These are phyloP conservation scores for Plasmodium gonderi DNA, from an alignment of 169 alveolate genomes.

Conservation along the genomic window DNA sequence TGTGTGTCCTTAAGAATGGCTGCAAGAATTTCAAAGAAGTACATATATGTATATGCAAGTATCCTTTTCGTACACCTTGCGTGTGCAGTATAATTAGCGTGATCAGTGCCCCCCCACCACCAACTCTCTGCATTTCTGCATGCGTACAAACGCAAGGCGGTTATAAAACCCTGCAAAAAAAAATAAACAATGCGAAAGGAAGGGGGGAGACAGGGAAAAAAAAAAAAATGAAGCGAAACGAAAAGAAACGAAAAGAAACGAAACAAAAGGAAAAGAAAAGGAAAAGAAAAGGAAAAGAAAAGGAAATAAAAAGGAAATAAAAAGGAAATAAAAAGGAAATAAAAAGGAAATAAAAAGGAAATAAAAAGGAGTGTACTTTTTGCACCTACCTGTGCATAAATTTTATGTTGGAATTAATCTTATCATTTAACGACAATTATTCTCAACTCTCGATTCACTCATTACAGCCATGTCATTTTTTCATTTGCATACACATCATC, in stretches of 20 bases:
- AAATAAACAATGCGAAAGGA: neutral
- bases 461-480: neutral
- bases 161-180: neutral
- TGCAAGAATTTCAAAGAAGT: neutral
- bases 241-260: neutral
- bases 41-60: neutral
- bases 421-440: neutral
- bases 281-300: neutral
- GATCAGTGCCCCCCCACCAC: neutral
- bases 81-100: neutral
- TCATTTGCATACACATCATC: neutral
- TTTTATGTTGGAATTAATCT: neutral
- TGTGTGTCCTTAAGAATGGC: neutral
- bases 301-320: neutral
- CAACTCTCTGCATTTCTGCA: neutral
- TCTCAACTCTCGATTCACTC: neutral
- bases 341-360: neutral
- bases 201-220: neutral
- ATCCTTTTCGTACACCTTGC: neutral
- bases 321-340: neutral
- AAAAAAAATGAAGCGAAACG: too few species aligned
- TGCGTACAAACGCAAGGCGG: slow-evolving; percentile 1
- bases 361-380: neutral
- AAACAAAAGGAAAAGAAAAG: neutral
- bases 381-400: neutral